These are phyloP conservation scores for Globisporangium cederbergense DNA, from an alignment of 352 stramenopile species.

Conservation along the genomic window DNA sequence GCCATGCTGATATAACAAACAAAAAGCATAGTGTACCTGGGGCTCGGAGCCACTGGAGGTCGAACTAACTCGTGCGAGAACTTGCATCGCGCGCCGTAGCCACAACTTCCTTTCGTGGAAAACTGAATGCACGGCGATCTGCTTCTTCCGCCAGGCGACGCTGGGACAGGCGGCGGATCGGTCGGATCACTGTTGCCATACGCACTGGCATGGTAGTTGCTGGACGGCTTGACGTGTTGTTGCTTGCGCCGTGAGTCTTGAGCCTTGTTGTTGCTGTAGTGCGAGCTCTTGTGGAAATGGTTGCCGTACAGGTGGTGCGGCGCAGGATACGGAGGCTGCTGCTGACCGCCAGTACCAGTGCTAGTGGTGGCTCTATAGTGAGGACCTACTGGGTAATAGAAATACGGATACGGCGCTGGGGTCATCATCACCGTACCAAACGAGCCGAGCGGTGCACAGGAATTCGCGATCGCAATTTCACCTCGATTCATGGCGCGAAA, in stretches of 20 bases:
- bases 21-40: slow-evolving; percentile 1
- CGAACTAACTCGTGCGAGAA: slow-evolving; percentile 44
- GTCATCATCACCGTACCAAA: slow-evolving; percentile 18
- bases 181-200: slow-evolving; percentile 11
- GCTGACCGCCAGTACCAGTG: background rate
- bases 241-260: background rate
- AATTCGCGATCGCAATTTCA: slow-evolving; percentile 42
- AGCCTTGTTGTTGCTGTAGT: background rate
- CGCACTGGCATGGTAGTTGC: slow-evolving; percentile 2
- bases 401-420: background rate
- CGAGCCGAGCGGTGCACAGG: slow-evolving; percentile 21
- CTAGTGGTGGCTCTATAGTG: background rate
- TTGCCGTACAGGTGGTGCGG: slow-evolving; percentile 15
- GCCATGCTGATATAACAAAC: background rate
- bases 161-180: background rate
- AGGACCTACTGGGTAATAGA: background rate
- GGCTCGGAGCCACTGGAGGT: background rate
- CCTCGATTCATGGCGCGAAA: slow-evolving; percentile 19
- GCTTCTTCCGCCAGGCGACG: background rate
- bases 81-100: slow-evolving; percentile 49
- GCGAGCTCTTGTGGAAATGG: background rate
- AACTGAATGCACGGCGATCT: slow-evolving; percentile 40
- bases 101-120: slow-evolving; percentile 33
- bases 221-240: background rate
- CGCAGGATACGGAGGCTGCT: slow-evolving; percentile 6